A percentile compares a stretch with the other conserved stretches of the same genome.
Conservation (phyloP, 306 rosid genomes). For the Prunus campanulata region DNA sequence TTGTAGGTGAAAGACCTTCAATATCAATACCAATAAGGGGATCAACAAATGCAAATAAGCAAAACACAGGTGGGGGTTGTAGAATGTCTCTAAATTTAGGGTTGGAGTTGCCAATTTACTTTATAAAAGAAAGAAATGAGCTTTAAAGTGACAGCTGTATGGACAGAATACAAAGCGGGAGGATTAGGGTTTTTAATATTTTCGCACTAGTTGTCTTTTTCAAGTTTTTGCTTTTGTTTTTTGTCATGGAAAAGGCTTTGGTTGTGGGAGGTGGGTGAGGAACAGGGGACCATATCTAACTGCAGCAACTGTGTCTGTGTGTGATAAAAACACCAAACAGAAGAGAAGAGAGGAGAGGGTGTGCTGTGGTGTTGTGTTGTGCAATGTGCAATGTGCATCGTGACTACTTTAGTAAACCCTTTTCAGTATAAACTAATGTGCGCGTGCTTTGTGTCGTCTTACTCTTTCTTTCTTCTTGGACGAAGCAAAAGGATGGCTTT, state of each 20-base stretch:
- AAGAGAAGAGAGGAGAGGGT: not conserved
- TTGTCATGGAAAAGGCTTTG: not conserved
- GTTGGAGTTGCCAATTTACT: not conserved
- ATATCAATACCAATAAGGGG: no score
- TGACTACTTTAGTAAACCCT: conserved; percentile 16
- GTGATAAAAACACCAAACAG: conserved; percentile 10
- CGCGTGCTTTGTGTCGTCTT: conserved; percentile 23
- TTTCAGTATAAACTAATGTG: conserved; percentile 4
- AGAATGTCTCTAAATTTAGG: not conserved
- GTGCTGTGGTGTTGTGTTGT: not conserved
- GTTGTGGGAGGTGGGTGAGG: not conserved
- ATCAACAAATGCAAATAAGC: not conserved
- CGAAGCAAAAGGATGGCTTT: not conserved
- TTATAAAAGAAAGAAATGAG: no score
- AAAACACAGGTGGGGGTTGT: not conserved
- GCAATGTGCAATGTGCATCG: conserved; percentile 22
- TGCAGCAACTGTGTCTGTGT: not conserved
- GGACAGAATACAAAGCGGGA: not conserved
- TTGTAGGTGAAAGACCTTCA: no score
- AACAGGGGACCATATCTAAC: not conserved
- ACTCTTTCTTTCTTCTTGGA: conserved; percentile 18
- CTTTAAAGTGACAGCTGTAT: not conserved
- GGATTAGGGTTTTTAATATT: not conserved
- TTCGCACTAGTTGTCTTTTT: no score
- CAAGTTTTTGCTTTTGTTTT: no score